A percentile compares a stretch with the other conserved stretches of the same genome.
Conservation (phyloP, 345 rosid species). For the Mallotus nudiflorus region DNA sequence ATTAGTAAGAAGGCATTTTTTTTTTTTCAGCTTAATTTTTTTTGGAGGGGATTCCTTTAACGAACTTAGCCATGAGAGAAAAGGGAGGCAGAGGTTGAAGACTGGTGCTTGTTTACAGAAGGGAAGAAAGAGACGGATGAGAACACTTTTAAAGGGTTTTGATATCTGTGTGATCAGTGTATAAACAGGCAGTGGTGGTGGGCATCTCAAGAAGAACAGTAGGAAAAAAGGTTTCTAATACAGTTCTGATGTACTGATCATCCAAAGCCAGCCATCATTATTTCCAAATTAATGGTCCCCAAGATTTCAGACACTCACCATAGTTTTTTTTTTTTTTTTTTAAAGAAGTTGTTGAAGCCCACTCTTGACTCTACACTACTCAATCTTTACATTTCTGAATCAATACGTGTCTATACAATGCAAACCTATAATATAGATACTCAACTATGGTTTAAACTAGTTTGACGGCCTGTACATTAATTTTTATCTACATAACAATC, state of each 20-base stretch:
- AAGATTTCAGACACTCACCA: slow-evolving; percentile 8
- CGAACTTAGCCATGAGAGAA: background rate
- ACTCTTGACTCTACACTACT: too few species aligned
- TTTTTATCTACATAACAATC: too few species aligned
- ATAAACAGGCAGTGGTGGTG: slow-evolving; percentile 26
- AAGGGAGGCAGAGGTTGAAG: slow-evolving; percentile 1
- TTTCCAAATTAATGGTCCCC: slow-evolving; percentile 30
- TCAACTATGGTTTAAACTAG: too few species aligned
- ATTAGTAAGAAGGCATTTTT: too few species aligned
- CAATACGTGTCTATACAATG: too few species aligned
- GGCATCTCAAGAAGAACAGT: slow-evolving; percentile 33
- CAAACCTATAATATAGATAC: too few species aligned
- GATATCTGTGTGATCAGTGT: background rate
- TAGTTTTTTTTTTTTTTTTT: too few species aligned
- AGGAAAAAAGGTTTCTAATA: slow-evolving; percentile 20
- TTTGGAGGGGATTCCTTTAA: too few species aligned
- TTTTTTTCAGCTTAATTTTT: too few species aligned
- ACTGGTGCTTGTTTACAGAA: slow-evolving; percentile 16
- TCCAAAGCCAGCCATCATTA: slow-evolving; percentile 20
- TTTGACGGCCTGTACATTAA: too few species aligned
- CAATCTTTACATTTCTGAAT: too few species aligned
- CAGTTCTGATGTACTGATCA: slow-evolving; percentile 17
- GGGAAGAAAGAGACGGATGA: slow-evolving; percentile 38
- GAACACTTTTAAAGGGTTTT: slow-evolving; percentile 36
- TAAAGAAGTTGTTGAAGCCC: too few species aligned